Evolutionary conservation across 2,329 filamentous ascomycete genomes (phyloP).

Genomic region (Ophiostoma perfectum): DNA sequence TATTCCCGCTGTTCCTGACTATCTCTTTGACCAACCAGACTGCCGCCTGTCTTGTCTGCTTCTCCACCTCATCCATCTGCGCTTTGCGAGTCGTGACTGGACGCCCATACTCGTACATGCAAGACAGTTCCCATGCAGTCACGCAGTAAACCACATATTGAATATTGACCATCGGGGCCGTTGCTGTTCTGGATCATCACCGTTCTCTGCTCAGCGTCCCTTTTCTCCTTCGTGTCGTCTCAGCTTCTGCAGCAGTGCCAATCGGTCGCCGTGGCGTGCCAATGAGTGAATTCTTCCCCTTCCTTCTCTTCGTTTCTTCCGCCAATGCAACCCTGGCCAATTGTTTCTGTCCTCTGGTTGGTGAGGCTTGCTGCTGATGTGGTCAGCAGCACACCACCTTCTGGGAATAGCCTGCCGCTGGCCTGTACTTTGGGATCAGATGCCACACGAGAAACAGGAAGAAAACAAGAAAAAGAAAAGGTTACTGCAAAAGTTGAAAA

Average conservation of each 20-base stretch:
- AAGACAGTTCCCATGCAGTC: no score
- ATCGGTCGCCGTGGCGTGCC: background rate
- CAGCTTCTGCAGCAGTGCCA: background rate
- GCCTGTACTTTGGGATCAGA: background rate
- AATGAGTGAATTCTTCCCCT: background rate
- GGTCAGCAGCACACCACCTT: slow-evolving; percentile 3
- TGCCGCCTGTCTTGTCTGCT: no score
- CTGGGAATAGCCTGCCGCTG: background rate
- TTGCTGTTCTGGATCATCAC: background rate
- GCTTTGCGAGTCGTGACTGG: no score
- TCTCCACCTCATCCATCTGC: background rate
- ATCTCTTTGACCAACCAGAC: background rate
- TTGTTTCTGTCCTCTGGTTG: slow-evolving; percentile 8
- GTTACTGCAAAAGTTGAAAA: background rate
- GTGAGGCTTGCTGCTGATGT: background rate
- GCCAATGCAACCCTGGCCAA: background rate
- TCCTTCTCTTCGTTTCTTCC: background rate
- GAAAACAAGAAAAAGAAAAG: background rate
- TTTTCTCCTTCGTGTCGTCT: slow-evolving; percentile 4
- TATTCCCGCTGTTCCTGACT: slow-evolving; percentile 14
- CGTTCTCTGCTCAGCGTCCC: background rate
- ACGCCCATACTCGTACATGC: no score
- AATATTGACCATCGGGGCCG: no score
- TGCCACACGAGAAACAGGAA: background rate
- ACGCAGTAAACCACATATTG: no score